These are phyloP conservation scores for Zelopaecilomyces penicillatus DNA, from an alignment of 2,329 filamentous ascomycete genomes.

Conservation along the genomic window DNA sequence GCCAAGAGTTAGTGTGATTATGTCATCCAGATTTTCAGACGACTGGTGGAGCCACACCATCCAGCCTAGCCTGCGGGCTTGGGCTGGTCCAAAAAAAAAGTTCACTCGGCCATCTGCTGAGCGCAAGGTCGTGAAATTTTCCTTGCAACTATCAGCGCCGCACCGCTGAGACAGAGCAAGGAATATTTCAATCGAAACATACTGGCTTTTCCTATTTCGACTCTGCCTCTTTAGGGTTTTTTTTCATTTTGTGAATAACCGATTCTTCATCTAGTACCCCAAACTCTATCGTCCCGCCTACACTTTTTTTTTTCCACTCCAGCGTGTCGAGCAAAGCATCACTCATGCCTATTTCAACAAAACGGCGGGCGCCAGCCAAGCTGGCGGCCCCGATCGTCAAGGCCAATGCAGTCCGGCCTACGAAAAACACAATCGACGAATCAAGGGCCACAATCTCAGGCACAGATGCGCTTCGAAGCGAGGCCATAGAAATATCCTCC, in stretches of 20 bases:
- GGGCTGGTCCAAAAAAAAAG: slow-evolving; percentile 23
- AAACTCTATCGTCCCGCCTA: neutral
- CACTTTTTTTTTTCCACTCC: neutral
- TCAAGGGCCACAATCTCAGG: slow-evolving; percentile 45
- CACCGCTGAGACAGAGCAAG: slow-evolving; percentile 10
- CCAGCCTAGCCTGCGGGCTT: slow-evolving; percentile 5
- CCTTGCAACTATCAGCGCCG: slow-evolving; percentile 15
- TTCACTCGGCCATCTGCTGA: slow-evolving; percentile 18
- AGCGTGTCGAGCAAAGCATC: neutral
- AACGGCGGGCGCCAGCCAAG: slow-evolving; percentile 50
- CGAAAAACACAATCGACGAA: slow-evolving; percentile 48
- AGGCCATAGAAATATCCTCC: slow-evolving; percentile 50
- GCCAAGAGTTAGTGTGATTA: slow-evolving; percentile 10
- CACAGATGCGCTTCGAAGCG: slow-evolving; percentile 30
- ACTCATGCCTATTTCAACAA: slow-evolving; percentile 45
- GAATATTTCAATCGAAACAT: neutral
- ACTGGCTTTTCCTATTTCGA: neutral
- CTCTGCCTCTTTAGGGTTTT: neutral
- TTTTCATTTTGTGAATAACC: neutral
- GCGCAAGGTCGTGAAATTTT: slow-evolving; percentile 26
- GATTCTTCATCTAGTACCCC: neutral
- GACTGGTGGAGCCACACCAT: slow-evolving; percentile 8
- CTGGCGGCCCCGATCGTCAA: slow-evolving; percentile 48
- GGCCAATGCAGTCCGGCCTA: slow-evolving; percentile 41
- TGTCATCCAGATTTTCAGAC: slow-evolving; percentile 12